Percentiles rank a stretch among this genome's conserved stretches.
These are phyloP conservation scores for Skeletonema marinoi DNA, from an alignment of 108 stramenopile species.

Conservation along the genomic window DNA sequence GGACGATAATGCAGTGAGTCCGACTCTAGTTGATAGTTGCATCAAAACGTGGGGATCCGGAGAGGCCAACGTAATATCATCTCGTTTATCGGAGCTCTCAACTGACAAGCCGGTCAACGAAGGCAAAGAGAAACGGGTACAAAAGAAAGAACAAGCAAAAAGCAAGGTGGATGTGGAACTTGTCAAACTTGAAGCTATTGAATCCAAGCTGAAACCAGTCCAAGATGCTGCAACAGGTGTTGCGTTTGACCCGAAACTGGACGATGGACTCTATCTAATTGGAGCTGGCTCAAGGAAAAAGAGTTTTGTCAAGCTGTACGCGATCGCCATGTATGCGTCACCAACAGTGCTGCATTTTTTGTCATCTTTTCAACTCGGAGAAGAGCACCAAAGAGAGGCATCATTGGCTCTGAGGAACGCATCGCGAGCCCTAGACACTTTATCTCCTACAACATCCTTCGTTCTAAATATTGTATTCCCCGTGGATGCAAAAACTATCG, in stretches of 20 bases:
- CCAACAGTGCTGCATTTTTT: constrained; percentile 10
- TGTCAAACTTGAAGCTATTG: constrained; percentile 8
- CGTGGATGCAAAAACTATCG: constrained; percentile 12
- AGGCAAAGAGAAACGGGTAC: too few species aligned
- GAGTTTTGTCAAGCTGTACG: constrained; percentile 12
- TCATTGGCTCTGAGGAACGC: constrained; percentile 4
- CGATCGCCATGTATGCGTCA: constrained; percentile 17
- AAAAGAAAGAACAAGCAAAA: neutral
- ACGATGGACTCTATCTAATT: constrained; percentile 14
- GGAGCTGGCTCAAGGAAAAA: constrained; percentile 11
- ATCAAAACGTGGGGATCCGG: too few species aligned
- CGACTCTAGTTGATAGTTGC: neutral
- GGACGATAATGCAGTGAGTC: constrained; percentile 6
- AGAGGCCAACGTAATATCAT: too few species aligned
- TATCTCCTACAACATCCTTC: constrained; percentile 11
- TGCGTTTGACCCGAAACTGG: constrained; percentile 11
- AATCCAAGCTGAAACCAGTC: constrained; percentile 14
- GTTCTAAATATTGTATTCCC: constrained; percentile 8
- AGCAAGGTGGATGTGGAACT: neutral
- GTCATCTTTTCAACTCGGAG: constrained; percentile 9
- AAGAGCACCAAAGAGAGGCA: constrained; percentile 16
- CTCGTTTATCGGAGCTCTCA: too few species aligned
- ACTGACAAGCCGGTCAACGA: too few species aligned
- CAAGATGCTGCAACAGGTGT: constrained; percentile 12
- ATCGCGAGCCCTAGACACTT: constrained; percentile 15